These are phyloP conservation scores for Allantophomopsis cytisporea DNA, from an alignment of 2,329 filamentous ascomycete species.

Conservation along the genomic window DNA sequence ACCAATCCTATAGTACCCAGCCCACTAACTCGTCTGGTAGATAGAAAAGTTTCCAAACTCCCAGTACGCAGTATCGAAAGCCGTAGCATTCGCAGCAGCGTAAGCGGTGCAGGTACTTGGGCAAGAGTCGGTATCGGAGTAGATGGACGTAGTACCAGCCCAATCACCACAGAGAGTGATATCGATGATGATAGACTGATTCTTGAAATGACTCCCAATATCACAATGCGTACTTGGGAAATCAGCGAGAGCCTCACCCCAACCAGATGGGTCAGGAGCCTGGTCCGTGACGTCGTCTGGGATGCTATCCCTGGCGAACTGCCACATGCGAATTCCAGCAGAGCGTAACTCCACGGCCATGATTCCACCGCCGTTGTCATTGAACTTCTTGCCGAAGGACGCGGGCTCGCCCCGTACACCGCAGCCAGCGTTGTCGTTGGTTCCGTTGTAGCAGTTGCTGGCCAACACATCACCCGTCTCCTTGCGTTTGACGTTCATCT, in stretches of 20 bases:
- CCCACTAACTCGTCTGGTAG: constrained; percentile 29
- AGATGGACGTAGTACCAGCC: constrained; percentile 46
- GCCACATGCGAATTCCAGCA: constrained; percentile 34
- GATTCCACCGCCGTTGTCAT: constrained; percentile 29
- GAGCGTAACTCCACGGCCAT: constrained; percentile 33
- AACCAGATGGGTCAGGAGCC: constrained; percentile 27
- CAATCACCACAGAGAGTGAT: constrained; percentile 81
- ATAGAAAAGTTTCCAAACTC: constrained; percentile 48
- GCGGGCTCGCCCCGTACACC: constrained; percentile 25
- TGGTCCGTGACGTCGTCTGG: constrained; percentile 28
- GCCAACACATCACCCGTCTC: constrained; percentile 34
- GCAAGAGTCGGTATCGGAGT: constrained; percentile 21
- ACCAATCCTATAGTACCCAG: no score
- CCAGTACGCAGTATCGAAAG: constrained; percentile 49
- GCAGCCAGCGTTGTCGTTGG: constrained; percentile 26
- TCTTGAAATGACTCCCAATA: constrained; percentile 53
- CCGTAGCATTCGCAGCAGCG: constrained; percentile 40
- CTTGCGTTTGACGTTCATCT: constrained; percentile 22
- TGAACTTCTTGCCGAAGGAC: constrained; percentile 38
- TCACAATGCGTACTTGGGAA: constrained; percentile 48
- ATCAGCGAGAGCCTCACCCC: constrained; percentile 29
- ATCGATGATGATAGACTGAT: constrained; percentile 69
- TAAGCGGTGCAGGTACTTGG: constrained; percentile 41
- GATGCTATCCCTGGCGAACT: constrained; percentile 28
- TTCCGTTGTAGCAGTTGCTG: constrained; percentile 27